Evolutionary conservation across 1,139 yeast species (phyloP).

Genomic region (Yamadazyma membranifaciens): DNA sequence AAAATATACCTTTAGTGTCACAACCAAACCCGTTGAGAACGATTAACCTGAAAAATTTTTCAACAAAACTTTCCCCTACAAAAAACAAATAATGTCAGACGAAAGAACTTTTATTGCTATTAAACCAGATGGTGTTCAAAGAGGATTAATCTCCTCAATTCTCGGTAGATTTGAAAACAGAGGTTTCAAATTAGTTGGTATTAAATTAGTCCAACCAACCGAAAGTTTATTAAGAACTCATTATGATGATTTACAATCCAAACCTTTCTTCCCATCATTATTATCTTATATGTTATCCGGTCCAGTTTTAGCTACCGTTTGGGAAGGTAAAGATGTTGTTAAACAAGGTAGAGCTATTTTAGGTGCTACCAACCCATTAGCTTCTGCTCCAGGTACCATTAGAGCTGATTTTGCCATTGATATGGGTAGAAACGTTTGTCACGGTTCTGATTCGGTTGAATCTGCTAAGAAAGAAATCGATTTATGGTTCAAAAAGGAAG

Average conservation of each 20-base stretch:
- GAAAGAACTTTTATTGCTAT: slow-evolving; percentile 99
- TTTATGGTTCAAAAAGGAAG: slow-evolving; percentile 98
- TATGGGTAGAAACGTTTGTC: slow-evolving; percentile 99
- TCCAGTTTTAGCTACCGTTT: slow-evolving; percentile 97
- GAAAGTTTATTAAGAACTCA: slow-evolving; percentile 88
- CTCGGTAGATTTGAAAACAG: slow-evolving; percentile 93
- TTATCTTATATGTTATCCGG: slow-evolving; percentile 97
- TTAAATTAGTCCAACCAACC: slow-evolving; percentile 87
- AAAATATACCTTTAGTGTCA: neutral
- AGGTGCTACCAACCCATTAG: slow-evolving; percentile 99
- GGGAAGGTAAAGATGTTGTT: slow-evolving; percentile 99
- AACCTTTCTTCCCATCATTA: slow-evolving; percentile 97
- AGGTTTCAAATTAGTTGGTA: slow-evolving; percentile 96
- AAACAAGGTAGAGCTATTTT: slow-evolving; percentile 96
- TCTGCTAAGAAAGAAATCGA: slow-evolving; percentile 93
- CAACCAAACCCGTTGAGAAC: slow-evolving; percentile 1
- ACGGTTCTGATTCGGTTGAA: slow-evolving; percentile 99
- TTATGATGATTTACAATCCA: slow-evolving; percentile 90
- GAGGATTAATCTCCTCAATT: slow-evolving; percentile 92
- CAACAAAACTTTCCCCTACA: slow-evolving; percentile 1
- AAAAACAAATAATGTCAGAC: slow-evolving; percentile 39
- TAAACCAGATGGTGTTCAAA: slow-evolving; percentile 99
- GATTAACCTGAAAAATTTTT: slow-evolving; percentile 6
- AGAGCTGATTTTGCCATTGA: slow-evolving; percentile 97
- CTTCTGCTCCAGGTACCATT: slow-evolving; percentile 98